Evolutionary conservation across 345 rosid genomes (phyloP).

Genomic region (Abelmoschus esculentus): DNA sequence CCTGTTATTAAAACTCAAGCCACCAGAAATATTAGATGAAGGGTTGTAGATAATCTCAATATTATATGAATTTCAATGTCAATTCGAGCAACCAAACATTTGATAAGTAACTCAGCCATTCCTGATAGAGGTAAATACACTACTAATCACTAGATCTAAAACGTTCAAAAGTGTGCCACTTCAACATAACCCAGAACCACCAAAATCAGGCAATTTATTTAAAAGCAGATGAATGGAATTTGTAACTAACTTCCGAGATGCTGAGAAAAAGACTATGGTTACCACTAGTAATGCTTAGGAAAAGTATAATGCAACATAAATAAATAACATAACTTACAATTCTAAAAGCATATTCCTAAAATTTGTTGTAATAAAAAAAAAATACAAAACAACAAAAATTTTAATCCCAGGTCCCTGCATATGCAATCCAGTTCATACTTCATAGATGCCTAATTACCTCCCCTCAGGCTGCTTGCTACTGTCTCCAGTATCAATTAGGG

Average conservation of each 20-base stretch:
- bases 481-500: not conserved
- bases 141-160: not conserved
- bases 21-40: not conserved
- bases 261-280: not conserved
- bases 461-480: not conserved
- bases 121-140: not conserved
- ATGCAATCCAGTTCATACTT: not conserved
- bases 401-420: not conserved
- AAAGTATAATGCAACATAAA: not conserved
- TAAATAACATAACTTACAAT: not conserved
- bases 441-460: not conserved
- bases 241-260: not conserved
- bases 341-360: not conserved
- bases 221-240: not conserved
- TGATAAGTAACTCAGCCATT: not conserved
- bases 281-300: not conserved
- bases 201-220: not conserved
- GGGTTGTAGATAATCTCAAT: not conserved
- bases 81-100: not conserved
- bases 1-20: not conserved
- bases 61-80: not conserved
- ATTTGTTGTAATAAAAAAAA: constrained; percentile 4
- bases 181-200: not conserved
- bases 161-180: not conserved
- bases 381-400: not conserved